Evolutionary conservation across 257 asterid species (phyloP).

Genomic region (Fraxinus cuspidata): DNA sequence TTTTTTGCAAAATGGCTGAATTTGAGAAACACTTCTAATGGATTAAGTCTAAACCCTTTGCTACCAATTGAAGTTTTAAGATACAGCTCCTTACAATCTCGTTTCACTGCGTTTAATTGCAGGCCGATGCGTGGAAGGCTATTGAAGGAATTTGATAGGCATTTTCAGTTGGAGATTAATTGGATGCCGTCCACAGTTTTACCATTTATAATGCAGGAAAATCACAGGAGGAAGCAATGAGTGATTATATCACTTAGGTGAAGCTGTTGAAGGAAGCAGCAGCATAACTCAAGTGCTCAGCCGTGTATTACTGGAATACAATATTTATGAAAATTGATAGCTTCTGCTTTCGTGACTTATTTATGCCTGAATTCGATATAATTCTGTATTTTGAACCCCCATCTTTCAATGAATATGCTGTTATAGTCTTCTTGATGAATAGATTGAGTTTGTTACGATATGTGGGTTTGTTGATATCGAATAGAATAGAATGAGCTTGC

Average conservation of each 20-base stretch:
- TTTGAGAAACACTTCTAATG: too few species aligned
- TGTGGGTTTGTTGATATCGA: constrained; percentile 15
- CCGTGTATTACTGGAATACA: constrained; percentile 7
- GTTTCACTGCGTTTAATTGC: constrained; percentile 22
- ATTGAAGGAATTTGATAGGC: constrained; percentile 64
- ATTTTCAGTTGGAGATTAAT: neutral
- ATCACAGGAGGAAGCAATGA: constrained; percentile 74
- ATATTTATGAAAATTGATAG: constrained; percentile 12
- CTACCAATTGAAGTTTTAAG: neutral
- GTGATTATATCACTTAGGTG: constrained; percentile 87
- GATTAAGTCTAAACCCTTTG: neutral
- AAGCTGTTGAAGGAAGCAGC: constrained; percentile 76
- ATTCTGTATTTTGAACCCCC: constrained; percentile 13
- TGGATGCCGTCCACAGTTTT: neutral
- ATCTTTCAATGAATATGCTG: constrained; percentile 3
- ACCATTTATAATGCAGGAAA: constrained; percentile 55
- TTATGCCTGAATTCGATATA: constrained; percentile 20
- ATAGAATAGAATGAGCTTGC: neutral
- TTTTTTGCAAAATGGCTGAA: too few species aligned
- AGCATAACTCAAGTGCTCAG: constrained; percentile 20
- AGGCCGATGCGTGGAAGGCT: constrained; percentile 98
- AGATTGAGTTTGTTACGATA: neutral
- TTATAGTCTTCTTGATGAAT: constrained; percentile 5
- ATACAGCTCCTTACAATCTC: neutral
- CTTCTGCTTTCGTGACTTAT: neutral